Percentiles rank a stretch among this genome's conserved stretches.
Evolutionary conservation across 495 filamentous ascomycete genomes (phyloP).

Genomic region (Penicillium flavigenum): DNA sequence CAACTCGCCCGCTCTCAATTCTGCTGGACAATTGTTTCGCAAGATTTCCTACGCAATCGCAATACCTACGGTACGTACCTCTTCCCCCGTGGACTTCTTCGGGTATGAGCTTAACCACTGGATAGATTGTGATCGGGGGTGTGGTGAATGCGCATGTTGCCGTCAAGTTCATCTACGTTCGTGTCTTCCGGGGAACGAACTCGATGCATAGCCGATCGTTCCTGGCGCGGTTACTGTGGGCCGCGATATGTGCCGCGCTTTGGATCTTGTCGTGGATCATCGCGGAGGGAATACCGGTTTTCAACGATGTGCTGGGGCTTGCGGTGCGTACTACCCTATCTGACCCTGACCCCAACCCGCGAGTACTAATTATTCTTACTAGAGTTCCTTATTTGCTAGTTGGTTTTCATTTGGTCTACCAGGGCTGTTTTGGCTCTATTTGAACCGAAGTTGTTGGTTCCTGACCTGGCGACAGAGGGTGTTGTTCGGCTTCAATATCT

Average conservation of each 20-base stretch:
- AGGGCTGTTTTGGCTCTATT: conserved; percentile 35
- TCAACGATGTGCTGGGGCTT: conserved; percentile 56
- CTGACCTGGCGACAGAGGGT: conserved; percentile 20
- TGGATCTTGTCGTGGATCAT: conserved; percentile 63
- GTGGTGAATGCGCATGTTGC: conserved; percentile 63
- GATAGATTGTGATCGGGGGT: conserved; percentile 46
- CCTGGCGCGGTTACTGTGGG: conserved; percentile 45
- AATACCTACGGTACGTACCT: conserved; percentile 55
- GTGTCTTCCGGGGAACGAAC: conserved; percentile 47
- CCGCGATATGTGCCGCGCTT: conserved; percentile 48
- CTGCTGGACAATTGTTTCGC: conserved; percentile 54
- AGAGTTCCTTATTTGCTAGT: conserved; percentile 30
- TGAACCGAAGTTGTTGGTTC: conserved; percentile 30
- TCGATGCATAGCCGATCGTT: conserved; percentile 52
- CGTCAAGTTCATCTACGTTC: conserved; percentile 59
- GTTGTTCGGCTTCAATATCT: conserved; percentile 28
- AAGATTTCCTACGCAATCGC: conserved; percentile 72
- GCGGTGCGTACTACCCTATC: conserved; percentile 24
- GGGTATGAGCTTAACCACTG: conserved; percentile 58
- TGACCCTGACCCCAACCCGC: not conserved
- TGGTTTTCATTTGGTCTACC: conserved; percentile 34
- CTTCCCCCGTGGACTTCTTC: conserved; percentile 50
- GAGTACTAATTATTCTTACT: not conserved
- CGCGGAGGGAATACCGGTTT: conserved; percentile 64
- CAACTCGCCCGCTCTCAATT: conserved; percentile 63